phyloP scores from a whole-genome alignment of 2,329 filamentous ascomycete species.

The Colletotrichum sp. region DNA sequence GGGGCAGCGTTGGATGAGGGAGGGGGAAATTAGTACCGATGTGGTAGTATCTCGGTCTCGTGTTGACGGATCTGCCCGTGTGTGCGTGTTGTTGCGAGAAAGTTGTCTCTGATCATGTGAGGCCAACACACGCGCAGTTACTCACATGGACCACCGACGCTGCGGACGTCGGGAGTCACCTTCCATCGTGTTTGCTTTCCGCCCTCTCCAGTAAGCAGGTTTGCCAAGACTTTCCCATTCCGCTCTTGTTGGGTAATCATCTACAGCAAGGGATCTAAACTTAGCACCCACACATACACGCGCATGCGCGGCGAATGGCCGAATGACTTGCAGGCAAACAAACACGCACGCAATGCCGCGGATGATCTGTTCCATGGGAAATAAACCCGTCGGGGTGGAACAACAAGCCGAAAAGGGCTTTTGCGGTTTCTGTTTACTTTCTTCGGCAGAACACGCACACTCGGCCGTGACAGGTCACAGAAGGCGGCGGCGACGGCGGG shows the following conservation, averaged over 20 bases:
- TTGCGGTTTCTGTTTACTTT: neutral
- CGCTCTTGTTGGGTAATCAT: neutral
- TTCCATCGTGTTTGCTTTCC: neutral
- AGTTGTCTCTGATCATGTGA: neutral
- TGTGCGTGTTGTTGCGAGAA: neutral
- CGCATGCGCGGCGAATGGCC: neutral
- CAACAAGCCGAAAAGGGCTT: neutral
- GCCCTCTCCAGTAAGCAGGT: neutral
- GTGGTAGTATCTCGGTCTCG: neutral
- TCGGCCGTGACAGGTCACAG: neutral
- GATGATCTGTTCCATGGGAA: neutral
- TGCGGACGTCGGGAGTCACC: neutral
- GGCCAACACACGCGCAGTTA: neutral
- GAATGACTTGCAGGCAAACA: neutral
- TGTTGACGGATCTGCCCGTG: neutral
- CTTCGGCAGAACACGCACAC: neutral
- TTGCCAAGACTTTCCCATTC: neutral
- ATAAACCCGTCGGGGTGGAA: neutral
- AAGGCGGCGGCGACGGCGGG: neutral
- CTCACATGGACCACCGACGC: no score
- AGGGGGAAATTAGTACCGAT: neutral
- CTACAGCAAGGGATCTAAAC: neutral
- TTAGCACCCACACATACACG: neutral
- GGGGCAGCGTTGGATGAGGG: neutral
- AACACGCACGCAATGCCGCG: neutral